These are phyloP conservation scores for Onygenales sp. DNA, from an alignment of 2,329 filamentous ascomycete species.

Conservation along the genomic window DNA sequence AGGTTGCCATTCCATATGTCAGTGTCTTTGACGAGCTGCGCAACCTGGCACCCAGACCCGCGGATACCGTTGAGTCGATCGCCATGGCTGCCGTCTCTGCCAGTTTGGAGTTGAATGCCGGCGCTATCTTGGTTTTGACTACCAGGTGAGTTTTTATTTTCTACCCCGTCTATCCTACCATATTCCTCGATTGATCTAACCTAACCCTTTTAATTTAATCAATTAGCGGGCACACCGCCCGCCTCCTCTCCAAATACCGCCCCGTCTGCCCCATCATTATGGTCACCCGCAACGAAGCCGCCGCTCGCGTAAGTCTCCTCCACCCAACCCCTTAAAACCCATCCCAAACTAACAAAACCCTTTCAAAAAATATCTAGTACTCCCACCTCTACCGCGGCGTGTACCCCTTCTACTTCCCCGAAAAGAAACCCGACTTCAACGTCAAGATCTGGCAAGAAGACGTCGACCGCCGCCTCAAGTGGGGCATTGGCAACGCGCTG, in stretches of 20 bases:
- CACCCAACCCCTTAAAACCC: background rate
- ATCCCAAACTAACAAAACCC: conserved; percentile 10
- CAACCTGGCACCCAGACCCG: conserved; percentile 70
- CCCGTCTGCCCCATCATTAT: conserved; percentile 99
- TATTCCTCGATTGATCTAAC: background rate
- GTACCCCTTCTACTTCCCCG: conserved; percentile 91
- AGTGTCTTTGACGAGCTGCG: conserved; percentile 94
- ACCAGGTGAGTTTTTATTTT: conserved; percentile 50
- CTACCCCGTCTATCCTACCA: background rate
- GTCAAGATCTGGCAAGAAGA: conserved; percentile 97
- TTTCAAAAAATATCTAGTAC: conserved; percentile 42
- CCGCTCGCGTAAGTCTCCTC: conserved; percentile 53
- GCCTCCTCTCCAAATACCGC: conserved; percentile 95
- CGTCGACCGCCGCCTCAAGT: conserved; percentile 94
- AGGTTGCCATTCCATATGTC: conserved; percentile 95
- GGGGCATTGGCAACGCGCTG: conserved; percentile 82
- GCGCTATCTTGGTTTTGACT: conserved; percentile 90
- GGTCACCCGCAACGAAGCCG: conserved; percentile 79
- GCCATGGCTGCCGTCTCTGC: conserved; percentile 95
- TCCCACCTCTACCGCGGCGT: conserved; percentile 95
- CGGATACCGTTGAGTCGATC: conserved; percentile 83
- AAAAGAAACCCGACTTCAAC: conserved; percentile 89
- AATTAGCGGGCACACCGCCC: conserved; percentile 74
- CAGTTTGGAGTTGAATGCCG: conserved; percentile 90
- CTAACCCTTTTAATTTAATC: conserved; percentile 15